phyloP scores from a whole-genome alignment of 495 filamentous ascomycete species.

The Penicillium desertorum region DNA sequence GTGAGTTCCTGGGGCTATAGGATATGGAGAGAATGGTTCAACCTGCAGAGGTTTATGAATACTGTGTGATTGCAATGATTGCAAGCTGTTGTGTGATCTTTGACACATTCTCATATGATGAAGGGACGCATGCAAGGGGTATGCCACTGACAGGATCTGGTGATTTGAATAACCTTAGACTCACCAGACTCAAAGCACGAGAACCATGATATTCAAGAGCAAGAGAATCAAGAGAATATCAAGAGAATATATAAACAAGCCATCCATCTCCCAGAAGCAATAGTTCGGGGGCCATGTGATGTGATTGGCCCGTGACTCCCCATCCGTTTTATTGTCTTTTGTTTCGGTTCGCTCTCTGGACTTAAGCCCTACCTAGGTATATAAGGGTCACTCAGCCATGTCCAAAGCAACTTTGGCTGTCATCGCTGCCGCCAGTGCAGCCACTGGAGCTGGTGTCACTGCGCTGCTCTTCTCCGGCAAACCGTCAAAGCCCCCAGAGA shows the following conservation, averaged over 20 bases:
- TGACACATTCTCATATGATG: background rate
- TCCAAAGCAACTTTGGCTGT: conserved; percentile 85
- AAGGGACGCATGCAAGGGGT: background rate
- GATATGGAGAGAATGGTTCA: background rate
- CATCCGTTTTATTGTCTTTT: conserved; percentile 7
- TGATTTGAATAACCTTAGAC: background rate
- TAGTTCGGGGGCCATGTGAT: conserved; percentile 12
- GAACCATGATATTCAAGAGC: background rate
- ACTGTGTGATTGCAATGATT: background rate
- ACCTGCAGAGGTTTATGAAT: background rate
- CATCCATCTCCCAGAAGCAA: background rate
- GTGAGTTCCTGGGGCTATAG: background rate
- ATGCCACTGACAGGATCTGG: background rate
- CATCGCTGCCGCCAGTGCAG: conserved; percentile 85
- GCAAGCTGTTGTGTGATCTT: background rate
- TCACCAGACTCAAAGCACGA: background rate
- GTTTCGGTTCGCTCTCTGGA: conserved; percentile 5
- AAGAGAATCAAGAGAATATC: background rate
- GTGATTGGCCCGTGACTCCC: conserved; percentile 28
- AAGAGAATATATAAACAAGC: background rate
- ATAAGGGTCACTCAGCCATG: conserved; percentile 45
- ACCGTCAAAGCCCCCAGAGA: conserved; percentile 44
- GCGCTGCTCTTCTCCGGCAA: conserved; percentile 72
- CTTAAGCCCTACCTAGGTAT: conserved; percentile 4
- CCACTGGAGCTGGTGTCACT: conserved; percentile 81